A percentile compares a stretch with the other conserved stretches of the same genome.
Conservation (phyloP, 2,329 filamentous ascomycete species). For the Daldinia eschscholtzii region DNA sequence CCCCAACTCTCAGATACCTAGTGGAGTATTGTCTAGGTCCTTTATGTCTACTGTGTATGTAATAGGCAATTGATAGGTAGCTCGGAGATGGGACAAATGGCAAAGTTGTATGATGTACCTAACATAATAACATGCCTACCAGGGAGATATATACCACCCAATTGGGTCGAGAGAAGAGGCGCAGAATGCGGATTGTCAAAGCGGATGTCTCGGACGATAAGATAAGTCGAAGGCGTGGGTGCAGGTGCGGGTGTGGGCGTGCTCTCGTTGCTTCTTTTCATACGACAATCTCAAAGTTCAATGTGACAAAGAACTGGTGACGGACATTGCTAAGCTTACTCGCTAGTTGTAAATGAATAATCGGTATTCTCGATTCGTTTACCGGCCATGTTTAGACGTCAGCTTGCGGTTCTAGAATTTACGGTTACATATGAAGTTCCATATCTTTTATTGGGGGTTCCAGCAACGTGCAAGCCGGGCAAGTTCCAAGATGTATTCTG, state of each 20-base stretch:
- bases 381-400: neutral
- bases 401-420: slow-evolving; percentile 5
- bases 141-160: neutral
- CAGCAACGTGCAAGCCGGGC: neutral
- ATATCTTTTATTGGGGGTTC: neutral
- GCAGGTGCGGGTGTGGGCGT: neutral
- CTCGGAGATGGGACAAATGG: neutral
- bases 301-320: neutral
- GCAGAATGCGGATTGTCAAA: neutral
- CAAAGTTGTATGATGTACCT: neutral
- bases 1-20: neutral
- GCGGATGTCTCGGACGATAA: slow-evolving; percentile 14
- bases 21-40: neutral
- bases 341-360: neutral
- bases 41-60: slow-evolving; percentile 2
- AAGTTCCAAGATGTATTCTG: neutral
- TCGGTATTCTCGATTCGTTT: slow-evolving; percentile 4
- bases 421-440: neutral
- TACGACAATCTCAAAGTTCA: neutral
- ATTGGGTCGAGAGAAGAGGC: slow-evolving; percentile 3
- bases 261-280: neutral
- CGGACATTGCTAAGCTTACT: neutral
- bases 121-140: too few relatives aligned
- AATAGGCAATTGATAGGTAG: neutral
- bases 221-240: neutral